Percentiles rank a stretch among this genome's conserved stretches.
Evolutionary conservation across 805 yeast genomes (phyloP).

Genomic region (Grigorovia yakushimaensis): DNA sequence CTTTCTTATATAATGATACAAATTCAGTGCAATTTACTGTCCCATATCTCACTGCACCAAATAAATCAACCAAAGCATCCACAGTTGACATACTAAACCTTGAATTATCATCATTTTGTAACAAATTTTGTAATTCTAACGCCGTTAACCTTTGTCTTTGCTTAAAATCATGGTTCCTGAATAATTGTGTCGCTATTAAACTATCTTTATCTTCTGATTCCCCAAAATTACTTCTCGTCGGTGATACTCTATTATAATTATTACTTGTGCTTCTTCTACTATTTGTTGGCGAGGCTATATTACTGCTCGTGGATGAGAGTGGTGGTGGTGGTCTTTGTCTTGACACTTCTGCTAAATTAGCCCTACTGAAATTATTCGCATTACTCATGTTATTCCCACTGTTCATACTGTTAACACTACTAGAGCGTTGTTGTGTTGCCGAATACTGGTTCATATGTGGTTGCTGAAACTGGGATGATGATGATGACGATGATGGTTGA

Average conservation of each 20-base stretch:
- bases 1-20: conserved; percentile 25
- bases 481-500: background rate
- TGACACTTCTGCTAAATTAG: too few relatives aligned
- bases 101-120: conserved; percentile 29
- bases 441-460: background rate
- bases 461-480: too few relatives aligned
- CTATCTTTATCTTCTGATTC: background rate
- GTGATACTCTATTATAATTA: conserved; percentile 3
- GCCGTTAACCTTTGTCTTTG: conserved; percentile 25
- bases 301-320: background rate
- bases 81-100: conserved; percentile 27
- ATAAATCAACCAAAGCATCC: conserved; percentile 28
- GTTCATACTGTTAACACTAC: background rate
- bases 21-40: conserved; percentile 27
- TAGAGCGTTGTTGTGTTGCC: background rate
- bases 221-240: conserved; percentile 1
- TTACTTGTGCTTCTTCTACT: background rate
- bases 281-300: too few relatives aligned
- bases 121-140: conserved; percentile 26
- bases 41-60: conserved; percentile 29
- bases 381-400: too few relatives aligned
- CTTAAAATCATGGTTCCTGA: conserved; percentile 25
- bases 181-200: conserved; percentile 21
- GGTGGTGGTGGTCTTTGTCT: background rate
- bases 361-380: too few relatives aligned